Evolutionary conservation across 225 moss, liverwort and hornwort species (phyloP).

Genomic region (Pseudoscleropodium purum): DNA sequence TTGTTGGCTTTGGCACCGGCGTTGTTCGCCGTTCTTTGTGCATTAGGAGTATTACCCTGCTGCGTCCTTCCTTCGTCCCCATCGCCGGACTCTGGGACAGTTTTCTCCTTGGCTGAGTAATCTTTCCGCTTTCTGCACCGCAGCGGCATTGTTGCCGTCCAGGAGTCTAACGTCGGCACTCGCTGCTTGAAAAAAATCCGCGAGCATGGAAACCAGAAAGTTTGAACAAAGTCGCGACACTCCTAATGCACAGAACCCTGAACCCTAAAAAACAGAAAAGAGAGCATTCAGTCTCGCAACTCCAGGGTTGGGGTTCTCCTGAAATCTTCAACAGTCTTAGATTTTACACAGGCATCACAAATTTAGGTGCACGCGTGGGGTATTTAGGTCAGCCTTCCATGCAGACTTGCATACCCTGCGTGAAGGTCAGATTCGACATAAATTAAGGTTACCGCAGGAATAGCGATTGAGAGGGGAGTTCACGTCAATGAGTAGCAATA

Average conservation of each 20-base stretch:
- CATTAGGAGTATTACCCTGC: neutral
- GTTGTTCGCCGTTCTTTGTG: neutral
- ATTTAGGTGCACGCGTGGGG: no score
- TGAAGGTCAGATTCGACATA: no score
- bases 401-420: no score
- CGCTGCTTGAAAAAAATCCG: neutral
- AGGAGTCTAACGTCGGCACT: neutral
- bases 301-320: no score
- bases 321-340: no score
- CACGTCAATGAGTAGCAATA: no score
- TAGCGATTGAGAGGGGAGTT: no score
- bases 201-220: neutral
- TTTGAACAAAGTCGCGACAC: neutral
- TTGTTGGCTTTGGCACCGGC: neutral
- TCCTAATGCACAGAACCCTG: neutral
- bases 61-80: neutral
- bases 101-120: neutral
- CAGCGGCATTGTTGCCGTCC: constrained; percentile 16
- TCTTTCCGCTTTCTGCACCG: constrained; percentile 34
- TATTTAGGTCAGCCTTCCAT: neutral
- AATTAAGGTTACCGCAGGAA: no score
- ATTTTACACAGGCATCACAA: no score
- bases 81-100: neutral
- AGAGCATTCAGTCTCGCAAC: no score
- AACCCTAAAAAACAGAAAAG: neutral